phyloP scores from a whole-genome alignment of 805 yeast species.

The Kodamaea nitidulidarum region DNA sequence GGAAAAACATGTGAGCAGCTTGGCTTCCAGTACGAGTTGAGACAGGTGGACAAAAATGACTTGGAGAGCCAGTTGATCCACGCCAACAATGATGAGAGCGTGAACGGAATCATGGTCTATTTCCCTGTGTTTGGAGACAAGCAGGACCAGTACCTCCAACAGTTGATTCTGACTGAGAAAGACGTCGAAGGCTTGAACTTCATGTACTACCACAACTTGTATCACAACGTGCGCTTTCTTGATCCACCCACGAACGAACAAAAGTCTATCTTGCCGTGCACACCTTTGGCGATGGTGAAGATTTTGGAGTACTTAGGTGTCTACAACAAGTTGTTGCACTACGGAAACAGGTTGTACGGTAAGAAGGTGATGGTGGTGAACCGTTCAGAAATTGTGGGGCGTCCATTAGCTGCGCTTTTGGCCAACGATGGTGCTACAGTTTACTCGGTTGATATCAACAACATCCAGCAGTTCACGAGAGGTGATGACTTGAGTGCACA shows the following conservation, averaged over 20 bases:
- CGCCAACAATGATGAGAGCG: conserved; percentile 72
- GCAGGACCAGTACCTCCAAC: conserved; percentile 94
- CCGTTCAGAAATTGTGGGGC: conserved; percentile 94
- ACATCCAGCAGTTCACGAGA: conserved; percentile 86
- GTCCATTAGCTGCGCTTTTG: conserved; percentile 91
- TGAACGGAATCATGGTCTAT: conserved; percentile 93
- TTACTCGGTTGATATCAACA: conserved; percentile 83
- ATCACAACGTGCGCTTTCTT: conserved; percentile 84
- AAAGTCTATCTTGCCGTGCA: conserved; percentile 91
- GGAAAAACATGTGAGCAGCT: conserved; percentile 80
- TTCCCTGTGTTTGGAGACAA: conserved; percentile 95
- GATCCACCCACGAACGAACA: conserved; percentile 62
- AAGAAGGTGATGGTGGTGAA: conserved; percentile 88
- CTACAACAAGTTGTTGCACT: conserved; percentile 74
- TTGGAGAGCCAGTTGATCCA: conserved; percentile 77
- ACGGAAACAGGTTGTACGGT: conserved; percentile 91
- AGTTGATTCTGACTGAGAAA: conserved; percentile 83
- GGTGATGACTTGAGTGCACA: conserved; percentile 83
- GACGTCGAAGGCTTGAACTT: conserved; percentile 96
- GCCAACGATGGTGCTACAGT: conserved; percentile 98
- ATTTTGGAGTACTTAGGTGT: conserved; percentile 86
- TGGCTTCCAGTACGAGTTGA: conserved; percentile 81
- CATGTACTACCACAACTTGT: conserved; percentile 87
- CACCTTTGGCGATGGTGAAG: conserved; percentile 93
- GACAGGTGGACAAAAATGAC: conserved; percentile 71